Percentiles rank a stretch among this genome's conserved stretches.
Conservation (phyloP, 2,329 filamentous ascomycete genomes). For the Pseudogymnoascus sp. region DNA sequence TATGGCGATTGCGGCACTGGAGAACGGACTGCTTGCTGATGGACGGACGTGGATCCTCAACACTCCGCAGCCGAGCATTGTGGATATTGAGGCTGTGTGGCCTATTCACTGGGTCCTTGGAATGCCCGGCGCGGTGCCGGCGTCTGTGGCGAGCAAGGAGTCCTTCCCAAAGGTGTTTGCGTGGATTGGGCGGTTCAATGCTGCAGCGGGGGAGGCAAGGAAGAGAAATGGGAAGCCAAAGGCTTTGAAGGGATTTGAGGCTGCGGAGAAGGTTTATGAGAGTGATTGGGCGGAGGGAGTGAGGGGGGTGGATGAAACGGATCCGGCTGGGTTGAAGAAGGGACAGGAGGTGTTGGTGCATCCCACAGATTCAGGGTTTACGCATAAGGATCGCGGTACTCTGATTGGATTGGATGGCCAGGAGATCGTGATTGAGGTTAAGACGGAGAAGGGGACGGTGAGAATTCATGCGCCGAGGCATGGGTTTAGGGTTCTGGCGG, state of each 20-base stretch:
- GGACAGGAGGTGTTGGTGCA: constrained; percentile 45
- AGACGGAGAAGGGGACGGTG: constrained; percentile 37
- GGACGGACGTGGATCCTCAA: constrained; percentile 58
- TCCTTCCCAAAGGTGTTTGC: constrained; percentile 54
- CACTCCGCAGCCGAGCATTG: constrained; percentile 44
- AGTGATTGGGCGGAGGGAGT: constrained; percentile 40
- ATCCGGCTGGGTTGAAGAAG: constrained; percentile 45
- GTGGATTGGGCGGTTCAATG: constrained; percentile 58
- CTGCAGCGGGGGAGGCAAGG: constrained; percentile 38
- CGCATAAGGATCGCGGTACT: constrained; percentile 50
- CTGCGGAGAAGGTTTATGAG: constrained; percentile 39
- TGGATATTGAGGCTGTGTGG: constrained; percentile 64
- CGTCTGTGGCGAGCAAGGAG: constrained; percentile 42
- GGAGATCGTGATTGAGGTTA: constrained; percentile 53
- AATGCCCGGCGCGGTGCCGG: constrained; percentile 48
- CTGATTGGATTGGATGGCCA: constrained; percentile 44
- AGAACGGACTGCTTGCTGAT: constrained; percentile 56
- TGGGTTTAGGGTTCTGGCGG: constrained; percentile 43
- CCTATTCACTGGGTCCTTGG: constrained; percentile 57
- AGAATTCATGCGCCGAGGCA: constrained; percentile 56
- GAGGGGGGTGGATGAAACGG: constrained; percentile 39
- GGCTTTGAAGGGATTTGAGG: constrained; percentile 47
- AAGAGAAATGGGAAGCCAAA: constrained; percentile 31
- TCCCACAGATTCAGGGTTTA: constrained; percentile 54
- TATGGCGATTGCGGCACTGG: constrained; percentile 49